These are phyloP conservation scores for Stygiomarasmius scandens DNA, from an alignment of 1,284 basidiomycete species.

Conservation along the genomic window DNA sequence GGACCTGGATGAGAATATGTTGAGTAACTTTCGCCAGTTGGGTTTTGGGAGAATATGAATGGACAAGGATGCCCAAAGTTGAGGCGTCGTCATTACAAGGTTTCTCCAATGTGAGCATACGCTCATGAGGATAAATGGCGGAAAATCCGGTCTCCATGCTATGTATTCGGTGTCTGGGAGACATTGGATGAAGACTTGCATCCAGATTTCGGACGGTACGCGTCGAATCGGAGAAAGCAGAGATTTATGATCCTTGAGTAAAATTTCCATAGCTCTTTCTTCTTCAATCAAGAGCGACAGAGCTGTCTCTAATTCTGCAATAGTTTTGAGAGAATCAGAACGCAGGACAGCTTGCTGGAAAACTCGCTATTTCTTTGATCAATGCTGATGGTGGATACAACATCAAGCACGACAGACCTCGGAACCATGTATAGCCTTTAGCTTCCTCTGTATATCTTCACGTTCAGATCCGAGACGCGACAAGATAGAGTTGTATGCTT, in stretches of 20 bases:
- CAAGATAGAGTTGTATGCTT: neutral
- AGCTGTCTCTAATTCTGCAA: neutral
- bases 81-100: neutral
- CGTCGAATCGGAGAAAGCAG: neutral
- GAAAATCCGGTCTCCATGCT: neutral
- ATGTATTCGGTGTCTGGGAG: neutral
- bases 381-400: neutral
- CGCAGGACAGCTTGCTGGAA: too few species aligned
- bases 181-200: neutral
- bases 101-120: slow-evolving; percentile 8
- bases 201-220: slow-evolving; percentile 2
- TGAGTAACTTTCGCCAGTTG: neutral
- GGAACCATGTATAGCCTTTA: neutral
- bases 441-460: neutral
- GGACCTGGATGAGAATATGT: neutral
- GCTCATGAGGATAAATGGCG: neutral
- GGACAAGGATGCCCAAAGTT: slow-evolving; percentile 1
- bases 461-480: neutral
- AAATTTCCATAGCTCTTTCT: neutral
- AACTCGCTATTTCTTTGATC: too few species aligned
- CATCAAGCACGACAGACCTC: neutral
- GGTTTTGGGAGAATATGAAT: neutral
- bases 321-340: neutral
- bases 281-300: neutral
- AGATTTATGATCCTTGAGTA: neutral